phyloP scores from a whole-genome alignment of 148 eudicot genomes.

The Bassia scoparia region DNA sequence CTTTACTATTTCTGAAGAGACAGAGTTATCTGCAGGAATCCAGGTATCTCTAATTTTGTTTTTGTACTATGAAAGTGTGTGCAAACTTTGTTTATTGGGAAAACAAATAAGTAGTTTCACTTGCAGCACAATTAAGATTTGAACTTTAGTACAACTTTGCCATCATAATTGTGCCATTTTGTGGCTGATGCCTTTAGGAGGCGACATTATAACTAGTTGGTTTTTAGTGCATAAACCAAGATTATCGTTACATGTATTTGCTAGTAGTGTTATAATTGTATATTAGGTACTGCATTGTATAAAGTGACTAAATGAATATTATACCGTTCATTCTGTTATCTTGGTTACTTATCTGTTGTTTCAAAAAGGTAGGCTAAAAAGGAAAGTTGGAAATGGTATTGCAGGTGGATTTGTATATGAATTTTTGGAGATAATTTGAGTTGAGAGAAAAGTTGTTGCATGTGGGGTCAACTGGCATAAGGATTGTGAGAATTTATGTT shows the following conservation, averaged over 20 bases:
- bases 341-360: too few relatives aligned
- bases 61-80: neutral
- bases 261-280: neutral
- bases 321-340: neutral
- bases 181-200: neutral
- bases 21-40: constrained; percentile 66
- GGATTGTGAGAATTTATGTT: too few relatives aligned
- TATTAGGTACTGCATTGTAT: neutral
- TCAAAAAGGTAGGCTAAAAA: too few relatives aligned
- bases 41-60: constrained; percentile 48
- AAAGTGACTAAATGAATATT: neutral
- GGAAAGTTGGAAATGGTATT: too few relatives aligned
- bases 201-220: neutral
- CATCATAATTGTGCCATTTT: neutral
- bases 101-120: neutral
- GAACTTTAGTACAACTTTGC: neutral
- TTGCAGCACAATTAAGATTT: neutral
- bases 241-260: neutral
- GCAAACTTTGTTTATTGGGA: neutral
- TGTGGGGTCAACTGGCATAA: too few relatives aligned
- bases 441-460: too few relatives aligned
- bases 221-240: neutral
- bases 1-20: constrained; percentile 75
- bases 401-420: too few relatives aligned
- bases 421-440: too few relatives aligned